These are phyloP conservation scores for Fennellomyces sp. DNA, from an alignment of 371 early-diverging fungal genomes.

Conservation along the genomic window DNA sequence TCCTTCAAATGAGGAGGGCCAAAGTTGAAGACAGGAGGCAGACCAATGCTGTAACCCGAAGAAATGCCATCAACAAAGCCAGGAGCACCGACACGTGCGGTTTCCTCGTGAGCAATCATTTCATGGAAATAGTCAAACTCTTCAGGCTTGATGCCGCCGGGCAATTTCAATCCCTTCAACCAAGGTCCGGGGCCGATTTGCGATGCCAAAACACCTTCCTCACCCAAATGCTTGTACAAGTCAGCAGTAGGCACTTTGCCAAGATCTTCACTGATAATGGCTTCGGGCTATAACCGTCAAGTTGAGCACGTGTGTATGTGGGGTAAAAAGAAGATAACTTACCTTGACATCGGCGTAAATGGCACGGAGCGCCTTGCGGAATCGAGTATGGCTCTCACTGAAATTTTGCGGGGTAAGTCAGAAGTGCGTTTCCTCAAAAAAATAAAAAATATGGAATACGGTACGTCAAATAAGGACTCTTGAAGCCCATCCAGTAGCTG, in stretches of 20 bases:
- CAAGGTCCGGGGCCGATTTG: conserved; percentile 49
- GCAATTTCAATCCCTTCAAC: conserved; percentile 42
- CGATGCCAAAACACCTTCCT: conserved; percentile 29
- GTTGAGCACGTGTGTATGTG: conserved; percentile 65
- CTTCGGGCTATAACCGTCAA: conserved; percentile 54
- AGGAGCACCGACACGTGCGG: conserved; percentile 56
- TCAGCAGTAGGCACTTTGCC: conserved; percentile 48
- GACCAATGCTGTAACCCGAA: conserved; percentile 50
- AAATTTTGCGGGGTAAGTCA: background rate
- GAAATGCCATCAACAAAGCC: conserved; percentile 53
- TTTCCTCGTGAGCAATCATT: conserved; percentile 61
- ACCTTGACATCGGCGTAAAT: conserved; percentile 39
- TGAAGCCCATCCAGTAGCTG: conserved; percentile 56
- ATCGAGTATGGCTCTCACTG: conserved; percentile 57
- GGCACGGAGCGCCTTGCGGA: conserved; percentile 38
- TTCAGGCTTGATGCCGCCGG: conserved; percentile 52
- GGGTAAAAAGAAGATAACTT: conserved; percentile 25
- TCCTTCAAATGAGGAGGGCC: conserved; percentile 42
- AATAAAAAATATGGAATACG: conserved; percentile 1
- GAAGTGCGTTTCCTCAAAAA: background rate
- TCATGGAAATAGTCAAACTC: conserved; percentile 74
- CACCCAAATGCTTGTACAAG: conserved; percentile 47
- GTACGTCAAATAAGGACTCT: conserved; percentile 65
- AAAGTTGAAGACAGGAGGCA: conserved; percentile 66
- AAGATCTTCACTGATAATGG: conserved; percentile 38